Conservation (phyloP, 257 asterid genomes). For the Plantago major region DNA sequence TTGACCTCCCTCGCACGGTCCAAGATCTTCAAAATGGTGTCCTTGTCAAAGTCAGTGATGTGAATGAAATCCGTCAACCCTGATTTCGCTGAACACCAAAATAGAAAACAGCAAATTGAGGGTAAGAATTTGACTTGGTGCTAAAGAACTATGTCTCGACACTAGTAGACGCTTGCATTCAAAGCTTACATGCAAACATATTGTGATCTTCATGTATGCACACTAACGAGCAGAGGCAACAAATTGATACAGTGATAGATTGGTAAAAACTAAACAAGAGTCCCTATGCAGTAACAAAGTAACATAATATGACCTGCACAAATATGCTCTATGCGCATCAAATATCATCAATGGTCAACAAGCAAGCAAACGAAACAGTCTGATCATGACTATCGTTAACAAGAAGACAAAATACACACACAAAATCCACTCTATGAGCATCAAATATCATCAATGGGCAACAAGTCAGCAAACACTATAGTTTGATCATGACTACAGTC, state of each 20-base stretch:
- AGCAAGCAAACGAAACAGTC: neutral
- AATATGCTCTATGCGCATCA: neutral
- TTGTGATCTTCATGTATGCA: neutral
- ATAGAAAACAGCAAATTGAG: neutral
- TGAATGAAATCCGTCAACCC: constrained; percentile 78
- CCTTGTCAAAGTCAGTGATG: constrained; percentile 76
- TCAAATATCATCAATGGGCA: neutral
- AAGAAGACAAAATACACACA: neutral
- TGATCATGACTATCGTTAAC: neutral
- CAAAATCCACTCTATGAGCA: neutral
- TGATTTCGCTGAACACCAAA: constrained; percentile 50
- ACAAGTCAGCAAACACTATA: neutral
- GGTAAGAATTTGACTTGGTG: neutral
- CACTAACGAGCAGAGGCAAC: neutral
- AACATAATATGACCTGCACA: neutral
- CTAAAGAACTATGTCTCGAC: neutral
- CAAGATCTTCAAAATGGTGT: constrained; percentile 64
- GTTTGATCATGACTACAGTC: neutral
- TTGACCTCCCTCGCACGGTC: constrained; percentile 86
- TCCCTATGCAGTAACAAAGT: neutral
- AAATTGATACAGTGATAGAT: neutral
- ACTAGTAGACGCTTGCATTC: neutral
- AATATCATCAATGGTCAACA: neutral
- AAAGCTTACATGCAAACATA: neutral
- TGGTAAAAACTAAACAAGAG: neutral